Base-by-base conservation (phyloP, 768 basidiomycete species). In the Boletus patriciae region DNA sequence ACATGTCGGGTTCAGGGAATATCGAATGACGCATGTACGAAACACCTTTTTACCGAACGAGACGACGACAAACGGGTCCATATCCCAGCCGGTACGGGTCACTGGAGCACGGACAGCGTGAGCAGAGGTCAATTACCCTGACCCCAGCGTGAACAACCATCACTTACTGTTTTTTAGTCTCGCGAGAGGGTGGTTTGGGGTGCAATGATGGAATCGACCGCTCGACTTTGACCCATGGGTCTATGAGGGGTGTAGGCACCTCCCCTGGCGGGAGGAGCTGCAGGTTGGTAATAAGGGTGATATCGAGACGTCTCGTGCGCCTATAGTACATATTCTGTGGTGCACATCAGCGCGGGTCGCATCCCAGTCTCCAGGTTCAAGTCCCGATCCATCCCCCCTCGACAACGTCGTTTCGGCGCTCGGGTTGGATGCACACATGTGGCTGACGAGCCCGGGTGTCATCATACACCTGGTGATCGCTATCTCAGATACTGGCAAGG, bases 1-100 rank as follows among this genome's bases (percentile, higher is more conserved):
- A 92, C 94, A 98, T 1, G 80, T 80, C 0, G 97, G 96, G 68
- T 91, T 93, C 51, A 87, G 76, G 0, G 83, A 86, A 71, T 94
- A 92, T 4, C 94, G 83, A 52, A 94, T 86, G 27, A 94, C 85
- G 33, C 90, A 86, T 0, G 95, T 98, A 3, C 95, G 82, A 76
- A 98, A 98, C 6, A 98, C 92, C 70, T 97, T 98, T 77, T 94
- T 95, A 31, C 95, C 92, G 60, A 99, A 99, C 4, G 92, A 93
- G 60, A 95, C 83, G 59, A 99, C 94, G 23, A 92, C 90, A 66
- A 98, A 98, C 0, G 95, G 94, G 65, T 98, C 94, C 94, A 98
- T 97, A 69, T 98, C 95, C 83, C 87, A 94, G 0, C 90, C 91
- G 0, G 84, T 90, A 0, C 89, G 84, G 2, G 87, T 92, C 84